These are phyloP conservation scores for Tympanopsis confertula DNA, from an alignment of 2,329 filamentous ascomycete genomes.

Conservation along the genomic window DNA sequence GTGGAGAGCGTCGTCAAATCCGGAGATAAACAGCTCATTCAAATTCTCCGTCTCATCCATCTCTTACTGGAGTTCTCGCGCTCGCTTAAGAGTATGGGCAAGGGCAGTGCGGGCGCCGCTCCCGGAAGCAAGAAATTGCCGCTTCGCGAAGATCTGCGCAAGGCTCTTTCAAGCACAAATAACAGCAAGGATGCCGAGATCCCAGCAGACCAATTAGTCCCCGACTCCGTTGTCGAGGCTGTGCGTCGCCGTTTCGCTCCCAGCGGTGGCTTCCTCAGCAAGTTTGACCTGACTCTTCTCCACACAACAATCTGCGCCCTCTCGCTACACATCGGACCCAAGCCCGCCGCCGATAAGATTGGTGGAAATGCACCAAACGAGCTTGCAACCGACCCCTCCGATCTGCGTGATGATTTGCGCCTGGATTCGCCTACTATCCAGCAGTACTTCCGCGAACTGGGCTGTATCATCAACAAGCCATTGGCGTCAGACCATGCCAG, in stretches of 20 bases:
- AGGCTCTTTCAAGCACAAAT: slow-evolving; percentile 16
- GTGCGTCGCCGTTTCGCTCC: slow-evolving; percentile 27
- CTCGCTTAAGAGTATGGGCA: slow-evolving; percentile 13
- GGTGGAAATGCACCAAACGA: slow-evolving; percentile 3
- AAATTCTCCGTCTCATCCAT: slow-evolving; percentile 29
- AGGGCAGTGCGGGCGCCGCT: slow-evolving; percentile 10
- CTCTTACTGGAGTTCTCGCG: slow-evolving; percentile 26
- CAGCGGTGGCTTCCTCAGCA: slow-evolving; percentile 16
- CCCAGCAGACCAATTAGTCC: slow-evolving; percentile 10
- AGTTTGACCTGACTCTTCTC: slow-evolving; percentile 25
- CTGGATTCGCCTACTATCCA: slow-evolving; percentile 18
- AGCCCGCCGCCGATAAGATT: slow-evolving; percentile 21
- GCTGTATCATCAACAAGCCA: slow-evolving; percentile 27
- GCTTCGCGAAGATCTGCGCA: slow-evolving; percentile 22
- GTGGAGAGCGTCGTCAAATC: slow-evolving; percentile 22
- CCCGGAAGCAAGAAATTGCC: slow-evolving; percentile 25
- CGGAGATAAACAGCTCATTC: slow-evolving; percentile 24
- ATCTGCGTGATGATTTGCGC: slow-evolving; percentile 28
- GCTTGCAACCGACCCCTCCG: slow-evolving; percentile 24
- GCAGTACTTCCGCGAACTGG: slow-evolving; percentile 30
- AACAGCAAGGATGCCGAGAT: slow-evolving; percentile 10
- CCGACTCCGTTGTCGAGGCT: slow-evolving; percentile 23
- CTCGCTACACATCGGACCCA: slow-evolving; percentile 28
- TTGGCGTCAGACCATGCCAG: slow-evolving; percentile 24
- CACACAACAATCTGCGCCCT: slow-evolving; percentile 31